phyloP scores from a whole-genome alignment of 2,329 filamentous ascomycete species.

The Calonectria pteridis region DNA sequence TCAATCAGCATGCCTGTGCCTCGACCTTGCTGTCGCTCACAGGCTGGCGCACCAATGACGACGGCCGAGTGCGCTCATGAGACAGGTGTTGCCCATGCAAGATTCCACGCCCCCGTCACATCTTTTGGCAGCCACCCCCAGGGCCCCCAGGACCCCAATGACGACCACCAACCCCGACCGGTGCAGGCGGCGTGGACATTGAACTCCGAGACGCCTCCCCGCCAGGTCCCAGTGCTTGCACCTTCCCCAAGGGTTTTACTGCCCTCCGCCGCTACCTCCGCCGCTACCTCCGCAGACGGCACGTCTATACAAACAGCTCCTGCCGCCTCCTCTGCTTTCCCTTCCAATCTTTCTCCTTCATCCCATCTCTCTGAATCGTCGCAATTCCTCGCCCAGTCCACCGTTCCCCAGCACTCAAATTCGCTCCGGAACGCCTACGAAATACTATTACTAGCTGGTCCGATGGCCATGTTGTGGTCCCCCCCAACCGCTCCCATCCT shows the following conservation, averaged over 20 bases:
- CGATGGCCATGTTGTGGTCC: slow-evolving; percentile 44
- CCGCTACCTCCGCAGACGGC: slow-evolving; percentile 10
- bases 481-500: slow-evolving; percentile 35
- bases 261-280: slow-evolving; percentile 22
- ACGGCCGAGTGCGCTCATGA: slow-evolving; percentile 33
- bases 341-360: slow-evolving; percentile 2
- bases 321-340: slow-evolving; percentile 24
- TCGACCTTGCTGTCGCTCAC: slow-evolving; percentile 20
- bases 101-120: slow-evolving; percentile 23
- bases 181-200: slow-evolving; percentile 19
- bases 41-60: slow-evolving; percentile 44
- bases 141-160: slow-evolving; percentile 3
- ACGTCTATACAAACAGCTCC: slow-evolving; percentile 21
- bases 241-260: slow-evolving; percentile 25
- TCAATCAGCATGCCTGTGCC: slow-evolving; percentile 39
- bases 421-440: slow-evolving; percentile 20
- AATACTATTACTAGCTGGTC: slow-evolving; percentile 17
- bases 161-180: background rate
- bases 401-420: slow-evolving; percentile 26
- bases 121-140: slow-evolving; percentile 8
- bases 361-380: slow-evolving; percentile 26
- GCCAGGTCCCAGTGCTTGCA: slow-evolving; percentile 15
- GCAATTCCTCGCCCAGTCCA: slow-evolving; percentile 9
- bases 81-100: slow-evolving; percentile 32
- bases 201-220: slow-evolving; percentile 20